Conservation (phyloP, 352 stramenopile species). For the Globisporangium solare region DNA sequence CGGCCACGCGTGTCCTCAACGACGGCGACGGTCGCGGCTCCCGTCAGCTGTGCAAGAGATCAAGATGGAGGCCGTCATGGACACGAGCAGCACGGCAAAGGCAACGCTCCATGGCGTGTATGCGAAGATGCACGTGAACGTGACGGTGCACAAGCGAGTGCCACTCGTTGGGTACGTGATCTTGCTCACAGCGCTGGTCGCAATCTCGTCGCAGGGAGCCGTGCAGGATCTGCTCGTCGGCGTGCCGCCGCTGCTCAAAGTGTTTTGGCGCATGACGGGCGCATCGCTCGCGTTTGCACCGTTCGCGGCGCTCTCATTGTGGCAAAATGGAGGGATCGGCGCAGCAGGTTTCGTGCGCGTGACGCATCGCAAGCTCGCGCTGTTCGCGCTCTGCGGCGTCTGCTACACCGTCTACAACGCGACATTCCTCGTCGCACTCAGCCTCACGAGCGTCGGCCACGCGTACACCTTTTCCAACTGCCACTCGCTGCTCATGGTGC, state of each 20-base stretch:
- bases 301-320: conserved; percentile 23
- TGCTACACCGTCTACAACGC: conserved; percentile 42
- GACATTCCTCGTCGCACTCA: conserved; percentile 47
- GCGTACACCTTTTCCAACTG: conserved; percentile 57
- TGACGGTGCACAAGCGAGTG: conserved; percentile 47
- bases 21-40: conserved; percentile 12
- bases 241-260: conserved; percentile 41
- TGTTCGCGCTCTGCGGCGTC: conserved; percentile 24
- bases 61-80: conserved; percentile 31
- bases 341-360: conserved; percentile 15
- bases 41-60: conserved; percentile 33
- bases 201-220: conserved; percentile 43
- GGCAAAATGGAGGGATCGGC: conserved; percentile 7
- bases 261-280: conserved; percentile 53
- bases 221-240: conserved; percentile 33
- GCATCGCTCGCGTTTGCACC: conserved; percentile 31
- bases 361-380: conserved; percentile 10
- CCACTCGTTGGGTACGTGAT: conserved; percentile 39
- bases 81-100: background rate
- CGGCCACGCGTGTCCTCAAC: background rate
- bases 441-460: conserved; percentile 46
- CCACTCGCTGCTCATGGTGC: conserved; percentile 50
- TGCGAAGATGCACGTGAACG: conserved; percentile 20
- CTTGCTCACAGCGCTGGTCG: conserved; percentile 28
- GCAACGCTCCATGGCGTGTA: background rate